Evolutionary conservation across 2,329 filamentous ascomycete species (phyloP), one percentile per base, ranked within the genome.

Genomic region (Fusarium ramigenum): DNA sequence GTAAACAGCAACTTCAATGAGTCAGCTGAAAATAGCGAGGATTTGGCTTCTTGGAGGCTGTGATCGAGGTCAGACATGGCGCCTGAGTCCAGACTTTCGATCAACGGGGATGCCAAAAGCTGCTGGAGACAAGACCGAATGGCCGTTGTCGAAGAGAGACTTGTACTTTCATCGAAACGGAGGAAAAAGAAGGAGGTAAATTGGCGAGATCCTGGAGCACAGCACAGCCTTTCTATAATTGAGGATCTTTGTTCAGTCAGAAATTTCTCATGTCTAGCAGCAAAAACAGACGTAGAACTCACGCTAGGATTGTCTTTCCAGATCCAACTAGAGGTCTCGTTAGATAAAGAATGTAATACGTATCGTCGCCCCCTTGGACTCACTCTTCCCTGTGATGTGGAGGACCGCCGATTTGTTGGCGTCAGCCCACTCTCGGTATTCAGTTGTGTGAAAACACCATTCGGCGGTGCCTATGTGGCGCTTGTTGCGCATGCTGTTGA

Each of bases 381-480:
- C 15, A 73, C 70, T 74, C 23, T 75, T 75, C 0, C 72, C 70
- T 1, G 68, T 69, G 7, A 75, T 30, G 16, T 72, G 64, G 12
- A 75, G 56, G 11, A 69, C 30, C 1, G 30, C 23, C 2, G 61
- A 30, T 7, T 54, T 4, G 0, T 52, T 34, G 28, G 39, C 40
- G 1, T 18, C n/a, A 6, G 9, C 9, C 70, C 70, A 75, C 4
- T 18, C 44, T 25, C 28, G 11, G 9, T 63, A 74, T 16, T 75
- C 28, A 0, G 19, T 12, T 0, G 61, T 50, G 3, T 57, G 7
- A 14, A 75, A 58, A 4, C 57, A 50, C 72, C 68, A 75, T 25
- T 72, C 60, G 0, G 68, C 70, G 0, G 72, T 75, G 10, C 70
- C 64, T 0, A 54, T 18, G n/a, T 73, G 68, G 0, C 72, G 72